These are phyloP conservation scores for Tricholoma furcatifolium DNA, from an alignment of 768 basidiomycete species.

Conservation along the genomic window DNA sequence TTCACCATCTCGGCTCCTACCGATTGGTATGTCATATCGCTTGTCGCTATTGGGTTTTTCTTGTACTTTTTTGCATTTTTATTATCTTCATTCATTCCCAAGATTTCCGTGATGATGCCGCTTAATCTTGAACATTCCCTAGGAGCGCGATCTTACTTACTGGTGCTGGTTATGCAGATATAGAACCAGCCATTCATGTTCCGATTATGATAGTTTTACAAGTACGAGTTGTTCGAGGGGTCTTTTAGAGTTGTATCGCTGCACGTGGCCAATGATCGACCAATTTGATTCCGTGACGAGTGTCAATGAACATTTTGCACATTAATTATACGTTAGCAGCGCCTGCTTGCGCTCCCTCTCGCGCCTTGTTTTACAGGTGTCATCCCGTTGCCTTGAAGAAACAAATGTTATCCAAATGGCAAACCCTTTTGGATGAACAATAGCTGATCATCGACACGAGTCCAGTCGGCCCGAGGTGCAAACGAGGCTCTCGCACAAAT, in stretches of 20 bases:
- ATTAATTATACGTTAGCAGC: not conserved
- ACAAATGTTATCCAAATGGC: not conserved
- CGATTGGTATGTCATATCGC: slow-evolving; percentile 1
- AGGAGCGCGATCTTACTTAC: slow-evolving; percentile 8
- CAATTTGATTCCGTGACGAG: not conserved
- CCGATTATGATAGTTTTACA: slow-evolving; percentile 7
- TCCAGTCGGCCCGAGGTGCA: slow-evolving; percentile 2
- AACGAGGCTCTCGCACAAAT: slow-evolving; percentile 6
- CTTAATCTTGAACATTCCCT: slow-evolving; percentile 10
- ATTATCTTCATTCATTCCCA: slow-evolving; percentile 6
- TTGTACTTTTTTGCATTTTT: slow-evolving; percentile 13
- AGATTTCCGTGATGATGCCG: slow-evolving; percentile 3
- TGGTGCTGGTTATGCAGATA: slow-evolving; percentile 10
- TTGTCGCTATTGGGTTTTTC: slow-evolving; percentile 16
- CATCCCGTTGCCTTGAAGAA: not conserved
- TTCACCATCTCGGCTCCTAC: slow-evolving; percentile 3
- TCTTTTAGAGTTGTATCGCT: not conserved
- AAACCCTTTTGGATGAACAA: slow-evolving; percentile 8
- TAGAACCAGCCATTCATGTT: slow-evolving; percentile 6
- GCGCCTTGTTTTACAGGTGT: too few relatives aligned
- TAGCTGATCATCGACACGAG: slow-evolving; percentile 4
- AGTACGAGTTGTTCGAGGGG: not conserved
- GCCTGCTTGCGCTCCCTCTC: too few relatives aligned
- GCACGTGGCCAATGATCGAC: not conserved
- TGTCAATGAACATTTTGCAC: not conserved